phyloP scores from a whole-genome alignment of 2,329 filamentous ascomycete species.

The Onygenales sp. region DNA sequence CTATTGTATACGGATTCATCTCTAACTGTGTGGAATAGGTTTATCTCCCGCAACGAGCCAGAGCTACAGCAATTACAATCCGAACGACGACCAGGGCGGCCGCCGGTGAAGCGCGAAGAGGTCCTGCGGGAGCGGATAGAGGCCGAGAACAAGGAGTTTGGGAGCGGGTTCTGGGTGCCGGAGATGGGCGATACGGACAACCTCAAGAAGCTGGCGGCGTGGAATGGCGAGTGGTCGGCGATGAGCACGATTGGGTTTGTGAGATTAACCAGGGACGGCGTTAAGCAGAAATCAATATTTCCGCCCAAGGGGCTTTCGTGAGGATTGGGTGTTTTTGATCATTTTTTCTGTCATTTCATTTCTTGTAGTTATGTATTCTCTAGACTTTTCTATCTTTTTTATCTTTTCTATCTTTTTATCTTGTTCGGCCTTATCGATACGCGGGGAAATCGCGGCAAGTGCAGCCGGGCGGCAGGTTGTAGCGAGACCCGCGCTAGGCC shows the following conservation, averaged over 20 bases:
- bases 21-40: slow-evolving; percentile 15
- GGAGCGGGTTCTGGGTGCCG: slow-evolving; percentile 70
- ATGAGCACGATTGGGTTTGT: slow-evolving; percentile 69
- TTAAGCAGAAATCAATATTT: slow-evolving; percentile 61
- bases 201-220: slow-evolving; percentile 55
- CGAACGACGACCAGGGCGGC: slow-evolving; percentile 66
- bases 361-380: slow-evolving; percentile 4
- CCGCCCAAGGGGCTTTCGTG: slow-evolving; percentile 56
- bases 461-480: not conserved
- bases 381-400: not conserved
- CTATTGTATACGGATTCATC: slow-evolving; percentile 11
- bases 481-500: not conserved
- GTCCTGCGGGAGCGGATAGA: slow-evolving; percentile 62
- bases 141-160: slow-evolving; percentile 67
- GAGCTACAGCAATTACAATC: slow-evolving; percentile 41
- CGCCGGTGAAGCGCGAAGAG: slow-evolving; percentile 67
- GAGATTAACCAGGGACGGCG: slow-evolving; percentile 58
- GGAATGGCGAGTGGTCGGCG: slow-evolving; percentile 78
- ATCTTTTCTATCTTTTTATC: not conserved
- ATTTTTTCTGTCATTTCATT: too few species aligned
- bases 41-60: slow-evolving; percentile 26
- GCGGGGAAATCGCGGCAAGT: too few species aligned
- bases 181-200: slow-evolving; percentile 63
- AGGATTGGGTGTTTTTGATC: slow-evolving; percentile 11
- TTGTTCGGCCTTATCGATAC: not conserved